Evolutionary conservation across 768 basidiomycete genomes (phyloP), one percentile per base, ranked within the genome.

Genomic region (Pulveroboletus sp.): DNA sequence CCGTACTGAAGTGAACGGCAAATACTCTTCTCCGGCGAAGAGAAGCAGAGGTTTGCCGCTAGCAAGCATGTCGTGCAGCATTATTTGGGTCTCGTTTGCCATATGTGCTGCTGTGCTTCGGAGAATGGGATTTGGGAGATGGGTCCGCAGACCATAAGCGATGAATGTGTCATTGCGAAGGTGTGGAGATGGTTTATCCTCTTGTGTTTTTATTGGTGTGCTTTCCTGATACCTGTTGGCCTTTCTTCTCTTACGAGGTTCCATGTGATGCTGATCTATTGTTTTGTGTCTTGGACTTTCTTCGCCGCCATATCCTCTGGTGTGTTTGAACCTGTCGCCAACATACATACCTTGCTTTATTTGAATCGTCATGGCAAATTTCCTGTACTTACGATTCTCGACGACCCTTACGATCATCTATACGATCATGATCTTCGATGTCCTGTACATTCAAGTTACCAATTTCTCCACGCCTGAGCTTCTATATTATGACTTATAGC

Each of bases 51-150:
- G 32, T 16, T 42, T 54, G 13, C 36, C 40, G 4, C 16, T 55
- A 12, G 44, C 36, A 17, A 62, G 51, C 24, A 29, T 58, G 40
- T 58, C 65, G 6, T 67, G 57, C 44, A 48, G 17, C 12, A 36
- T 69, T 17, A 33, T 67, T 20, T 13, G 61, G 31, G 40, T 69
- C 37, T 69, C 65, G 19, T 61, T 67, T 23, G 56, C 61, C 19
- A 34, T 66, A 17, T 67, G 65, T 41, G 55, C 56, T 21, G 55
- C 53, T 27, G 40, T 69, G 27, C 48, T 67, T 35, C 60, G 67
- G 27, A 62, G 52, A 37, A 43, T 61, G 25, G 56, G 56, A 2
- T 50, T 65, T 32, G 66, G 59, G 6, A 49, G 52, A 33, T 66
- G 62, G 56, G 20, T 52, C 24, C 55, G 59, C 34, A 39, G 51